phyloP scores from a whole-genome alignment of 2,329 filamentous ascomycete species.

The Didymella segeticola region DNA sequence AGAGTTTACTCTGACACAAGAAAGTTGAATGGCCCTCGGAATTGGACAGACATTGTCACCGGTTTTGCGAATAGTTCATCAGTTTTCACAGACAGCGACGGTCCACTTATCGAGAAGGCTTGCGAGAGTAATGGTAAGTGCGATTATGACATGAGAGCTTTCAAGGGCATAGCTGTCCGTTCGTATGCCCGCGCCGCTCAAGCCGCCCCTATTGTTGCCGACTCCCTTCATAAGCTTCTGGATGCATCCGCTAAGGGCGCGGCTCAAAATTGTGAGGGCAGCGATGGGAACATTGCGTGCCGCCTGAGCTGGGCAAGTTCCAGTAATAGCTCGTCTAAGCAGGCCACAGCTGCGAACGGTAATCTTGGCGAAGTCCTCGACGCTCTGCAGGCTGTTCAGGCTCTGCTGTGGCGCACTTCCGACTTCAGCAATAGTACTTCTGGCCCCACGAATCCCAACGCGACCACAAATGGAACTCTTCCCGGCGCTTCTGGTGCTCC shows the following conservation, averaged over 20 bases:
- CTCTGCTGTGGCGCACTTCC: slow-evolving; percentile 28
- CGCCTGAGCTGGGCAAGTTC: slow-evolving; percentile 17
- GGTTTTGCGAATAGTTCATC: slow-evolving; percentile 40
- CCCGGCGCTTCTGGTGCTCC: slow-evolving; percentile 13
- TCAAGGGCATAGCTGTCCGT: slow-evolving; percentile 58
- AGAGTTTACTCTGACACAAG: neutral
- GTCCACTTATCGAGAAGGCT: slow-evolving; percentile 71
- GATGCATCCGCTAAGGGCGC: slow-evolving; percentile 32
- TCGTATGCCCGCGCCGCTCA: slow-evolving; percentile 33
- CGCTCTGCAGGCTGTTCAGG: slow-evolving; percentile 35
- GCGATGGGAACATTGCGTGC: slow-evolving; percentile 19
- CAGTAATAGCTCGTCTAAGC: neutral
- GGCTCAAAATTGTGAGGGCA: slow-evolving; percentile 20
- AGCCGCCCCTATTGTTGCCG: slow-evolving; percentile 27
- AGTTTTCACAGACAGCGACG: slow-evolving; percentile 54
- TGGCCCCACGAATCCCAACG: neutral
- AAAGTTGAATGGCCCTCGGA: slow-evolving; percentile 32
- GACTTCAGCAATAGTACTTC: neutral
- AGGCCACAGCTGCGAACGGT: slow-evolving; percentile 11
- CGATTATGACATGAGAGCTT: slow-evolving; percentile 69
- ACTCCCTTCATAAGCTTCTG: slow-evolving; percentile 23
- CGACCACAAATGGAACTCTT: slow-evolving; percentile 3
- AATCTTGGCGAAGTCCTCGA: slow-evolving; percentile 28
- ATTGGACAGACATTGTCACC: slow-evolving; percentile 31
- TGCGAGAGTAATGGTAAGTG: slow-evolving; percentile 66